Base-by-base conservation (phyloP, 352 stramenopile species). In the Pythium vanterpoolii region DNA sequence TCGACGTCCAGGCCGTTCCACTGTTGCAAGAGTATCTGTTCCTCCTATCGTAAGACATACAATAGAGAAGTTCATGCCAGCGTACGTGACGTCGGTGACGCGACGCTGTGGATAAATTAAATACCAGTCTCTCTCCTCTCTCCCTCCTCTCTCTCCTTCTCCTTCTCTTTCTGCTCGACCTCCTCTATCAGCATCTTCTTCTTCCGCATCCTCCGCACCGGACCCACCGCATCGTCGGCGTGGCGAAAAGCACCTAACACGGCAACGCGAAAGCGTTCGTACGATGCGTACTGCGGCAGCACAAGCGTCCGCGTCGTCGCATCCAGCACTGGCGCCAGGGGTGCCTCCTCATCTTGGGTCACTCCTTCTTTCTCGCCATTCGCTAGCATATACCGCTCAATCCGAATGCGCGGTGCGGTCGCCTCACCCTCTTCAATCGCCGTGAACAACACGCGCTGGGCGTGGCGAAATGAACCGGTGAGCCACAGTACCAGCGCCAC, bases 11-110 rank as follows among this genome's bases (percentile, higher is more conserved):
- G 59, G 73, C 85, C 33, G 59, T 90, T 11, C 82, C 75, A 33
- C 68, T 93, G 36, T 60, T 90, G 36, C 79, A 91, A 63, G 66
- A 87, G 64, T 90, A 87, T 56, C 57, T 93, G 36, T 91, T 93
- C 54, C 60, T 71, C 4, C 24, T 84, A 9, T 64, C 52, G 23
- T 80, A 50, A 70, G n/a, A 33, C 14, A 19, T 30, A 26, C 19
- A 18, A n/a, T 42, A 7, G 1, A 42, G 7, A 42, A 6, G 11
- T 36, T 13, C 1, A 13, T 42, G 10, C 34, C 8, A n/a, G n/a
- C n/a, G n/a, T n/a, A n/a, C n/a, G 39, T 46, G 16, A 14, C 26
- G 11, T 43, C 9, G 1, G 5, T 16, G n/a, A 46, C 27, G 39
- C 39, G 19, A 21, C 14, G 24, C 24, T 19, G 13, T 10, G 28